Evolutionary conservation across 2,329 filamentous ascomycete genomes (phyloP), one percentile per base, ranked within the genome.

Genomic region (Aspergillus sp.): DNA sequence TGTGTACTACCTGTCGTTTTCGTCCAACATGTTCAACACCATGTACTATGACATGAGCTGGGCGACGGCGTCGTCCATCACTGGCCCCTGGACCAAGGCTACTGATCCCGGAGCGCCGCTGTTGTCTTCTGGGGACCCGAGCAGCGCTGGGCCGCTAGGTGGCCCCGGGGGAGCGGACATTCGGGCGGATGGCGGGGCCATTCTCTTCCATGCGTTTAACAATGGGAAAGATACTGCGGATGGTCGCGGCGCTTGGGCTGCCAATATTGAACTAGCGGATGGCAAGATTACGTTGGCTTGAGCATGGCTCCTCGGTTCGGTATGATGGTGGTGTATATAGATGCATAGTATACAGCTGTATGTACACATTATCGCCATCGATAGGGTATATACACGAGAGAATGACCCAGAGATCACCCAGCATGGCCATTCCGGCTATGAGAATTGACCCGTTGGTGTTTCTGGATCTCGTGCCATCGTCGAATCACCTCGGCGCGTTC

Each of bases 1-100:
- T 6, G 70, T 70, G 16, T 84, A 84, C 56, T 72, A 82, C 23
- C 68, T 86, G 43, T 81, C 83, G 58, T 85, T 79, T 64, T 82
- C 78, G 60, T 80, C 76, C 41, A 78, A 82, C 48, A 81, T 79
- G 65, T 84, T 76, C 64, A 71, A 73, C 9, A 73, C 75, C n/a
- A 62, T 75, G 6, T 60, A 61, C 31, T 86, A 85, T 63, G 78
- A 83, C 58, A 72, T 83, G 10, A 78, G 77, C 55, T 85, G 83
- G 60, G 82, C 82, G 2, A 77, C 76, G 10, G 71, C 76, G 3
- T 25, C 50, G 5, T 46, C 58, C 1, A 45, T 70, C 4, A 51
- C 54, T 5, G 68, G 68, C 0, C 67, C 68, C 5, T 70, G 63
- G 45, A 65, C 61, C 2, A 69, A 69, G 54, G 60, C 57, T 3